These are phyloP conservation scores for Erysimum pusillum DNA, from an alignment of 441 rosid species.

Conservation along the genomic window DNA sequence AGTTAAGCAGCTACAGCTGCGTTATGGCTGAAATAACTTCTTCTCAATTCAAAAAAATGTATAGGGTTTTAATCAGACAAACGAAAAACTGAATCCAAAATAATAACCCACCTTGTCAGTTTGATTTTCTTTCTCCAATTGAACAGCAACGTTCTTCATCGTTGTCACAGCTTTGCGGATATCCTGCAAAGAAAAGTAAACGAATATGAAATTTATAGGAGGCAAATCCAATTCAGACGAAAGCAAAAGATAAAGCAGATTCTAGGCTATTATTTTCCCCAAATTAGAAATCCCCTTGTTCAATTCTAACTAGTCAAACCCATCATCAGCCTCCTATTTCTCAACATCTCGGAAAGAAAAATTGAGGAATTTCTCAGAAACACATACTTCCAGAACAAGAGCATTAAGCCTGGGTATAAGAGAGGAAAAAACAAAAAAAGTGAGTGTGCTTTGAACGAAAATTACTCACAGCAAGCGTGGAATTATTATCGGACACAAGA, in stretches of 20 bases:
- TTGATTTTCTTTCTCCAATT: constrained; percentile 70
- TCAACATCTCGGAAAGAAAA: not conserved
- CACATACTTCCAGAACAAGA: not conserved
- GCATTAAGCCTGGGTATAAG: not conserved
- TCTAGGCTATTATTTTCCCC: not conserved
- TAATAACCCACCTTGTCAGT: constrained; percentile 59
- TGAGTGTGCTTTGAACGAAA: constrained; percentile 4
- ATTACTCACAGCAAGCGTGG: constrained; percentile 61
- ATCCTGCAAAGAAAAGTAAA: constrained; percentile 55
- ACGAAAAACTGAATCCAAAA: not conserved
- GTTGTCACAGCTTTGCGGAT: constrained; percentile 60
- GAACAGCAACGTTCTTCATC: constrained; percentile 74
- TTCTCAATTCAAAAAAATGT: not conserved
- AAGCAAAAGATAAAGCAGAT: constrained; percentile 3
- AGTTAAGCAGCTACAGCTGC: not conserved
- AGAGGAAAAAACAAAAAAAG: not conserved
- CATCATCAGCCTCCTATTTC: constrained; percentile 17
- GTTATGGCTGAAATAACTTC: not conserved
- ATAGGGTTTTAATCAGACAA: not conserved
- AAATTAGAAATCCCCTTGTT: not conserved
- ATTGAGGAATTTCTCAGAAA: constrained; percentile 9
- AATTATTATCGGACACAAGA: constrained; percentile 60
- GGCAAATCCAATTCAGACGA: not conserved
- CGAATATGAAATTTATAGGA: constrained; percentile 11
- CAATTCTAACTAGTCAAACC: constrained; percentile 18